These are phyloP conservation scores for Cajanus cajan DNA, from an alignment of 306 rosid species.

Conservation along the genomic window DNA sequence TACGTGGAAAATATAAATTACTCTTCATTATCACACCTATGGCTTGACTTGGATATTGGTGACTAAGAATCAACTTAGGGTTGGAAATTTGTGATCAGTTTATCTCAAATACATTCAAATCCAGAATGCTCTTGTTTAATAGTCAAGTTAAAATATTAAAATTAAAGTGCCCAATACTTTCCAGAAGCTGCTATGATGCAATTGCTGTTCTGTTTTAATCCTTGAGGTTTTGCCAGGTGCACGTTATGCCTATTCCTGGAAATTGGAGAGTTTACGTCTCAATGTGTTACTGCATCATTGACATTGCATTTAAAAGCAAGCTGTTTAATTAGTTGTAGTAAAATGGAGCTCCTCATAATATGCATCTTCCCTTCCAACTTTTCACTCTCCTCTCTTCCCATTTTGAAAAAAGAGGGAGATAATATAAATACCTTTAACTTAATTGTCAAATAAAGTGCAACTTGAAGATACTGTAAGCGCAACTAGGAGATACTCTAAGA, in stretches of 20 bases:
- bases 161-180: neutral
- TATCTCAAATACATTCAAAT: neutral
- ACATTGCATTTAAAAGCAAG: neutral
- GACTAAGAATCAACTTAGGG: neutral
- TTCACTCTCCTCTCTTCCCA: neutral
- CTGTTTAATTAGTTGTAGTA: neutral
- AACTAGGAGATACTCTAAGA: constrained; percentile 11
- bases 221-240: neutral
- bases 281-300: neutral
- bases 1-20: constrained; percentile 32
- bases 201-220: neutral
- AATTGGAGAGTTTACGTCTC: neutral
- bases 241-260: neutral
- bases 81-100: neutral
- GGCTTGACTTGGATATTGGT: constrained; percentile 1
- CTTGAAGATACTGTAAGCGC: constrained; percentile 15
- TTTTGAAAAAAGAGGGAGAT: neutral
- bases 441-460: neutral
- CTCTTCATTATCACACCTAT: neutral
- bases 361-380: neutral
- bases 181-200: neutral
- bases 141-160: neutral
- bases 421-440: neutral
- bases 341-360: neutral
- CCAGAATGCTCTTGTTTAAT: neutral